These are phyloP conservation scores for Globisporangium paddicum DNA, from an alignment of 352 stramenopile species.

Conservation along the genomic window DNA sequence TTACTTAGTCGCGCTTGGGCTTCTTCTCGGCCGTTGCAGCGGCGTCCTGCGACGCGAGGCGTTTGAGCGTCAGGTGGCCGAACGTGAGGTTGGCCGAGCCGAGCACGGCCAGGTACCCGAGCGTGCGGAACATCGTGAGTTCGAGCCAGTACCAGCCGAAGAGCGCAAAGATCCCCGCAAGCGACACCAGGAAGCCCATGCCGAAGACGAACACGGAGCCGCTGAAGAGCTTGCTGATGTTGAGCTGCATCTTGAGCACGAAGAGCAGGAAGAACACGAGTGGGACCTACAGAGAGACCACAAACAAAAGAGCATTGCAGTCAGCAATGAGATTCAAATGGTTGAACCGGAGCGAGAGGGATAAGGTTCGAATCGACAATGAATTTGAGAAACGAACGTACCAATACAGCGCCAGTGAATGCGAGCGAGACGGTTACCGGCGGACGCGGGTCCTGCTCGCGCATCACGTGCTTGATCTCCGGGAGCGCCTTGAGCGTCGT, in stretches of 20 bases:
- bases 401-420: conserved; percentile 62
- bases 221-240: conserved; percentile 66
- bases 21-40: conserved; percentile 28
- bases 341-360: conserved; percentile 1
- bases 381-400: conserved; percentile 7
- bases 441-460: conserved; percentile 61
- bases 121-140: conserved; percentile 85
- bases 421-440: conserved; percentile 59
- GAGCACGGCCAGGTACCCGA: conserved; percentile 69
- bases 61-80: conserved; percentile 77
- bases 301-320: too few relatives aligned
- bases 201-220: conserved; percentile 63
- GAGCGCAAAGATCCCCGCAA: conserved; percentile 70
- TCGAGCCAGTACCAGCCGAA: conserved; percentile 87
- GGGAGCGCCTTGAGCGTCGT: conserved; percentile 80
- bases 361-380: conserved; percentile 3
- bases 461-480: conserved; percentile 88
- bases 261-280: conserved; percentile 63
- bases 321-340: neutral
- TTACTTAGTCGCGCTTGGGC: conserved; percentile 59
- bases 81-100: conserved; percentile 51
- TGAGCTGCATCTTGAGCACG: conserved; percentile 49
- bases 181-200: conserved; percentile 64
- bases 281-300: conserved; percentile 21
- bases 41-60: conserved; percentile 36